These are phyloP conservation scores for Botryosphaeria dothidea DNA, from an alignment of 2,329 filamentous ascomycete species.

Conservation along the genomic window DNA sequence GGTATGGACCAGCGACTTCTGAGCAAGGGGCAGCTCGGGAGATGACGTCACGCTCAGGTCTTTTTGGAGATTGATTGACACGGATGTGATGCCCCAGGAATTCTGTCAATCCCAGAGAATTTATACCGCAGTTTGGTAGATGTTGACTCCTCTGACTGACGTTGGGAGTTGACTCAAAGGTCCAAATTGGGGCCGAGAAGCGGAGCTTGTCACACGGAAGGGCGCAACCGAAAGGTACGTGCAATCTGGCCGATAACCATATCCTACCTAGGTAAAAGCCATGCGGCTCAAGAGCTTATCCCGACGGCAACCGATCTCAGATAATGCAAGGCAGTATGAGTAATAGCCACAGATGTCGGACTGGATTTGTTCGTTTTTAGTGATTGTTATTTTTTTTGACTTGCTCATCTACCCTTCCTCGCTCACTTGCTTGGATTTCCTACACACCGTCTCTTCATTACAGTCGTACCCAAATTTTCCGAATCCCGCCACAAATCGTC, in stretches of 20 bases:
- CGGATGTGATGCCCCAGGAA: background rate
- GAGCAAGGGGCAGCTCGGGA: background rate
- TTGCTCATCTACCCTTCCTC: background rate
- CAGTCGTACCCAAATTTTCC: background rate
- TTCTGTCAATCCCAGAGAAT: background rate
- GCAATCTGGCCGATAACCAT: background rate
- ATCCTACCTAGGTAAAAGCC: background rate
- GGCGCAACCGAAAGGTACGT: background rate
- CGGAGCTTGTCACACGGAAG: background rate
- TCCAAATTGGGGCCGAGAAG: background rate
- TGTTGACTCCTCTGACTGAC: background rate
- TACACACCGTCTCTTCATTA: slow-evolving; percentile 3
- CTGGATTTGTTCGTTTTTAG: background rate
- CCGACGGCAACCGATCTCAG: background rate
- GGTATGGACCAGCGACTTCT: too few relatives aligned
- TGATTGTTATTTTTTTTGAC: background rate
- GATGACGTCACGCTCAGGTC: background rate
- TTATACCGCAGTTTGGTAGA: background rate
- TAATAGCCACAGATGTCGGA: background rate
- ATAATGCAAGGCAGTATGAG: background rate
- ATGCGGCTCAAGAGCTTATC: background rate
- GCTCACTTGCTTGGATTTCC: background rate
- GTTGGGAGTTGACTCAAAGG: background rate
- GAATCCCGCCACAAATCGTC: background rate
- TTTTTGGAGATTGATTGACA: background rate